Percentiles rank a stretch among this genome's conserved stretches.
phyloP scores from a whole-genome alignment of 257 asterid species.

The Solanum etuberosum region DNA sequence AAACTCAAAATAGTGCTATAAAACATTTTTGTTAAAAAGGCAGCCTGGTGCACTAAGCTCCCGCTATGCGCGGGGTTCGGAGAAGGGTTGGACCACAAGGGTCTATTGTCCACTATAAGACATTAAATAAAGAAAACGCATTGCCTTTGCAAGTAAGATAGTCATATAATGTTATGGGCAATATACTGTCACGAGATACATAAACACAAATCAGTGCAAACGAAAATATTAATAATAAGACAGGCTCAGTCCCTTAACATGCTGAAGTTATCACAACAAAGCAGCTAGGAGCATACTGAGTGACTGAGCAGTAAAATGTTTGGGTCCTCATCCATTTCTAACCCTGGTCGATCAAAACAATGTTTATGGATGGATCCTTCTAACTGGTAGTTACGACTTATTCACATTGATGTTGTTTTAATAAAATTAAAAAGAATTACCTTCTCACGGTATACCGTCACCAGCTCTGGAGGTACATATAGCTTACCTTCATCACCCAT shows the following conservation, averaged over 20 bases:
- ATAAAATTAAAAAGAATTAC: slow-evolving; percentile 18
- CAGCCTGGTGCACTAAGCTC: background rate
- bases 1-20: background rate
- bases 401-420: background rate
- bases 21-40: background rate
- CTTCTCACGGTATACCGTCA: slow-evolving; percentile 92
- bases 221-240: background rate
- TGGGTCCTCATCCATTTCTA: background rate
- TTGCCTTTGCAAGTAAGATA: background rate
- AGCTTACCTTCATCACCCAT: slow-evolving; percentile 98
- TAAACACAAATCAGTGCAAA: background rate
- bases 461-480: slow-evolving; percentile 84
- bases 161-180: background rate
- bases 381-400: background rate
- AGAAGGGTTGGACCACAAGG: background rate
- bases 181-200: background rate
- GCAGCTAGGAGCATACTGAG: background rate
- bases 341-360: background rate
- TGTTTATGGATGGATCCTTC: background rate
- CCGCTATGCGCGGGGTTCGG: background rate
- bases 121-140: background rate
- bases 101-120: background rate
- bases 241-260: background rate
- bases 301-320: background rate
- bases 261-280: background rate